phyloP scores from a whole-genome alignment of 2,329 filamentous ascomycete species.

The Fusarium nurragi region DNA sequence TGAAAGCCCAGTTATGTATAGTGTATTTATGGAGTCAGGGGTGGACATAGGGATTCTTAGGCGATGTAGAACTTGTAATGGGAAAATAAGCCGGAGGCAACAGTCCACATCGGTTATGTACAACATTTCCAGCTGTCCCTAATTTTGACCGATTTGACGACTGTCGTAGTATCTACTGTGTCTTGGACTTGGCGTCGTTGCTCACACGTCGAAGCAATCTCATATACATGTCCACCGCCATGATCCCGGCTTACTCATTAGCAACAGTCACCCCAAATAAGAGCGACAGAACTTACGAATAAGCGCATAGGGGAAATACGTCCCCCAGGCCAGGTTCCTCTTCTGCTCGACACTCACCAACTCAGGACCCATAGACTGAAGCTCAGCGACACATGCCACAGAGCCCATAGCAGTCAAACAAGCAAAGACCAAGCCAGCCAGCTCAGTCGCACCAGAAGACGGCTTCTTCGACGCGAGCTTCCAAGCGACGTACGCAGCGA shows the following conservation, averaged over 20 bases:
- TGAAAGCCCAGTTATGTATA: constrained; percentile 36
- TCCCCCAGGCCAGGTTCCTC: constrained; percentile 56
- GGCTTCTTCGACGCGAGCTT: constrained; percentile 49
- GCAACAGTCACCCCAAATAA: neutral
- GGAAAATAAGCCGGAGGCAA: constrained; percentile 16
- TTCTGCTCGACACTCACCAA: constrained; percentile 58
- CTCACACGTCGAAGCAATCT: constrained; percentile 59
- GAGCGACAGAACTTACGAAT: constrained; percentile 57
- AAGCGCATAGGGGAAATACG: constrained; percentile 62
- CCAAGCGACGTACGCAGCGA: constrained; percentile 58
- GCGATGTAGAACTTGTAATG: constrained; percentile 27
- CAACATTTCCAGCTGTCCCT: constrained; percentile 6
- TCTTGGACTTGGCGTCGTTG: constrained; percentile 52
- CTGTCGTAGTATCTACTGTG: constrained; percentile 13
- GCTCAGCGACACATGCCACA: constrained; percentile 60
- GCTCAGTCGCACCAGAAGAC: constrained; percentile 55
- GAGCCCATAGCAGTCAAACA: constrained; percentile 63
- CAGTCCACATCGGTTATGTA: constrained; percentile 13
- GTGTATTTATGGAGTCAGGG: constrained; percentile 40
- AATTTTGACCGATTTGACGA: neutral
- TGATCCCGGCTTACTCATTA: constrained; percentile 55
- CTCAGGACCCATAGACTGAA: constrained; percentile 58
- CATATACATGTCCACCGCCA: constrained; percentile 64
- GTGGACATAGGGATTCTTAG: constrained; percentile 21
- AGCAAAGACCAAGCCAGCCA: constrained; percentile 62